Conservation (phyloP, 164 flowering plant genomes). For the Vitis rotundifolia region DNA sequence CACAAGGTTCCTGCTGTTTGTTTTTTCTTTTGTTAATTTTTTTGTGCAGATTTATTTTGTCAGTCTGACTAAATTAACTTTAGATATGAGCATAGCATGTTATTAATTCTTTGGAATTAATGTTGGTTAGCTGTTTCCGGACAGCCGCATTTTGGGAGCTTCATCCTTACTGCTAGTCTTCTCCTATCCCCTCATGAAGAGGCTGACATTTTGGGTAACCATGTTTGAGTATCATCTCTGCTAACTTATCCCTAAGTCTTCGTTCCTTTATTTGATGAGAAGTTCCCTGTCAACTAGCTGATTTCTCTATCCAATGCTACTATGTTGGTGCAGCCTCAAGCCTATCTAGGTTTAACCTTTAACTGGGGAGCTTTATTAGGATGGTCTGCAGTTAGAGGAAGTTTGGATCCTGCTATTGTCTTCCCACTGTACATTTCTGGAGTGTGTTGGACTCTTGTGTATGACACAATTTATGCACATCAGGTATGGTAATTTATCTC, state of each 20-base stretch:
- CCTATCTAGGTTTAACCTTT: slow-evolving; percentile 90
- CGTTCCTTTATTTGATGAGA: background rate
- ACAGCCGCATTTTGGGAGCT: slow-evolving; percentile 86
- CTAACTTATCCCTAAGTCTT: background rate
- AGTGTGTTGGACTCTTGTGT: slow-evolving; percentile 96
- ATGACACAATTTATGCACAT: slow-evolving; percentile 99
- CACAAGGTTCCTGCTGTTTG: too few species aligned
- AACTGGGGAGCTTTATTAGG: slow-evolving; percentile 99
- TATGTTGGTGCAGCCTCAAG: slow-evolving; percentile 78
- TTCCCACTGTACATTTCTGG: slow-evolving; percentile 84
- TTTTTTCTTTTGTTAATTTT: background rate
- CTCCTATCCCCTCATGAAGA: slow-evolving; percentile 97
- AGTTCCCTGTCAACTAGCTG: background rate
- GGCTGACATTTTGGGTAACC: slow-evolving; percentile 94
- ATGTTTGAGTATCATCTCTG: background rate
- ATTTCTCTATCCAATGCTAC: background rate
- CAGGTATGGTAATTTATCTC: slow-evolving; percentile 54
- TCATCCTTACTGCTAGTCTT: slow-evolving; percentile 93
- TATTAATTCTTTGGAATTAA: background rate
- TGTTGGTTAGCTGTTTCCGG: slow-evolving; percentile 6
- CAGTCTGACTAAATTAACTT: background rate
- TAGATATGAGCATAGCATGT: background rate
- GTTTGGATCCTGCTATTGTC: slow-evolving; percentile 75
- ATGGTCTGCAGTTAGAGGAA: slow-evolving; percentile 90
- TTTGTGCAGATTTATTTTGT: background rate